Conservation (phyloP, 768 basidiomycete species). For the Daedaleopsis sinensis region DNA sequence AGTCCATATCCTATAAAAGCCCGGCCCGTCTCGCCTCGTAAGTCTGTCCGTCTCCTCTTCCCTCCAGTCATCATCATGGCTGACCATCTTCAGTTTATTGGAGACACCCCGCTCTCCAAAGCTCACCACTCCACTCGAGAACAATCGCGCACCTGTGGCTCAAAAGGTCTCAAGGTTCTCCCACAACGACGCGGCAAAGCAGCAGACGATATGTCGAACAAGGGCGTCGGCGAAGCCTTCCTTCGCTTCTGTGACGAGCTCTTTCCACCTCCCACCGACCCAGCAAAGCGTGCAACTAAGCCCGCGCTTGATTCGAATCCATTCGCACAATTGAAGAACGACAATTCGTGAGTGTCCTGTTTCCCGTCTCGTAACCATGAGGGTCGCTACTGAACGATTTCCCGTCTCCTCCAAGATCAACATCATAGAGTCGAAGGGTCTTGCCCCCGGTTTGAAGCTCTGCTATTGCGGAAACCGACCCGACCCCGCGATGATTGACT, state of each 20-base stretch:
- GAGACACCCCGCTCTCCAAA: not conserved
- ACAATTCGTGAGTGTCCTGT: not conserved
- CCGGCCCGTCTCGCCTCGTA: not conserved
- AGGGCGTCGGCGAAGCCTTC: not conserved
- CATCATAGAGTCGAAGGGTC: not conserved
- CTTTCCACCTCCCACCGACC: not conserved
- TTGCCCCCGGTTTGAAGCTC: not conserved
- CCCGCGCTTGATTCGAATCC: not conserved
- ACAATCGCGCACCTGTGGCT: too few species aligned
- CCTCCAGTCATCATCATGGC: not conserved
- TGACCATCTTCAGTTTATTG: not conserved
- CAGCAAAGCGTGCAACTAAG: not conserved
- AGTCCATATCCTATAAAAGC: not conserved
- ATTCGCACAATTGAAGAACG: not conserved
- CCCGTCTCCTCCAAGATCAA: not conserved
- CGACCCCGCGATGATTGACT: not conserved
- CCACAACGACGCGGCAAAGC: not conserved
- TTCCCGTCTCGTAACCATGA: not conserved
- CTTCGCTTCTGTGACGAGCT: not conserved
- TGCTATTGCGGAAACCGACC: not conserved
- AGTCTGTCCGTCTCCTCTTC: not conserved
- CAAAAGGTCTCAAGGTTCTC: not conserved
- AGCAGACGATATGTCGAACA: not conserved
- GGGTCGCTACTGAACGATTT: not conserved
- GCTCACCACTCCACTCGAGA: too few species aligned